Base-by-base conservation (phyloP, 345 rosid genomes). In the Abelmoschus esculentus region DNA sequence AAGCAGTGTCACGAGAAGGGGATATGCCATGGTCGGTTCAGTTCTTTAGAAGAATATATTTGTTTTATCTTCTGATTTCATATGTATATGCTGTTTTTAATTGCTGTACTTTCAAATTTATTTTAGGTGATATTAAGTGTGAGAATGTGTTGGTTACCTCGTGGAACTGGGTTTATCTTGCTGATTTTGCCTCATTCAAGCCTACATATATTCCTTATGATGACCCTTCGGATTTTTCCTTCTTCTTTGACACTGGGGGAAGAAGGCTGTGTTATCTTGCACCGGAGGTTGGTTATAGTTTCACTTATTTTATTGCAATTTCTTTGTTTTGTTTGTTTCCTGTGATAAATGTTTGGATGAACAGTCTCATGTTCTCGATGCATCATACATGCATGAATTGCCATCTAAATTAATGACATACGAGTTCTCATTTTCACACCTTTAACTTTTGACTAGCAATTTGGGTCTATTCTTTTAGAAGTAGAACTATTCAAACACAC, bases 81-180 rank as follows among this genome's bases (percentile, higher is more conserved):
- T 62, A 13, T 2, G 28, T 8, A 1, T 58, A 10, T n/a, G 40
- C 7, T 40, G 36, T 13, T 59, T 65, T 72, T 42, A 60, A 71
- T 68, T 18, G 12, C 66, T 29, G 36, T 72, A n/a, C 50, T 69
- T 61, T 82, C 19, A 13, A 15, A 11, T 38, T 28, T 42, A 1
- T 19, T 66, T 22, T 76, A 95, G 99, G 99, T 80, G 99, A 95
- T 82, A 91, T 95, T 47, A 95, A 95, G 82, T 91, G 99, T 47
- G 99, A 95, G 86, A 95, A 95, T 46, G 99, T 95, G 70, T 81
- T 95, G 75, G 96, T 95, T 60, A 91, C 99, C 72, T 95, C 99
- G 28, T 91, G 99, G 99, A 95, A 91, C 79, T 95, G 99, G 99
- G 90, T 95, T 66, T 95, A 91, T 80, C 97, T 95, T 73, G 96